Evolutionary conservation across 108 stramenopile genomes (phyloP).

Genomic region (Nitzschia sp.): DNA sequence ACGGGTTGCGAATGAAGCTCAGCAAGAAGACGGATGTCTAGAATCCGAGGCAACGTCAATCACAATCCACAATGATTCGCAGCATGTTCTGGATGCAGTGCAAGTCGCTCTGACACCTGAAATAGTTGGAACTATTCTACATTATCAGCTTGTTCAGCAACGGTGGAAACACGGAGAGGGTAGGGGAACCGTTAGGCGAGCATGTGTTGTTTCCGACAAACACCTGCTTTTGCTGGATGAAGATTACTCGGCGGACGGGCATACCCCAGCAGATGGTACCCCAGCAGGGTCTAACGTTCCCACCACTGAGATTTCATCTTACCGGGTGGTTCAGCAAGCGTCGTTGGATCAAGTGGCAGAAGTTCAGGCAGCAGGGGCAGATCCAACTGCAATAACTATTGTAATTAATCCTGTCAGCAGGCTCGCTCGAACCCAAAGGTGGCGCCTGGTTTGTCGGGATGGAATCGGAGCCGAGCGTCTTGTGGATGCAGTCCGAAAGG

Average conservation of each 20-base stretch:
- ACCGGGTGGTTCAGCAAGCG: slow-evolving; percentile 62
- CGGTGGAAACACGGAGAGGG: slow-evolving; percentile 73
- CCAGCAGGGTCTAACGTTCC: not conserved
- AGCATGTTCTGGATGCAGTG: slow-evolving; percentile 68
- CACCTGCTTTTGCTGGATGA: slow-evolving; percentile 77
- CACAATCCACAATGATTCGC: slow-evolving; percentile 82
- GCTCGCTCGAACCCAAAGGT: slow-evolving; percentile 65
- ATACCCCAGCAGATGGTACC: slow-evolving; percentile 3
- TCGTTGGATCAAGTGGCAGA: slow-evolving; percentile 56
- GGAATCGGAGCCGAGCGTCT: slow-evolving; percentile 77
- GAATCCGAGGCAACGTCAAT: slow-evolving; percentile 16
- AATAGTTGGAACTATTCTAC: slow-evolving; percentile 61
- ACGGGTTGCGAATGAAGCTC: slow-evolving; percentile 40
- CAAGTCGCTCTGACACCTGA: slow-evolving; percentile 40
- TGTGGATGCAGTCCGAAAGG: slow-evolving; percentile 79
- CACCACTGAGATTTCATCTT: slow-evolving; percentile 34
- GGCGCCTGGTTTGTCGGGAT: slow-evolving; percentile 78
- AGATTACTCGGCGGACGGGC: slow-evolving; percentile 61
- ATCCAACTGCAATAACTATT: slow-evolving; percentile 77
- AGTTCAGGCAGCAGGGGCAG: slow-evolving; percentile 75
- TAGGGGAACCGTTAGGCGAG: slow-evolving; percentile 61
- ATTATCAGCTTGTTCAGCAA: slow-evolving; percentile 79
- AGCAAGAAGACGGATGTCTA: slow-evolving; percentile 10
- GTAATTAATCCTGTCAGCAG: slow-evolving; percentile 54
- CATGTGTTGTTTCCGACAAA: slow-evolving; percentile 72